Evolutionary conservation across 768 basidiomycete species (phyloP).

Genomic region (Pleurotus platypus): DNA sequence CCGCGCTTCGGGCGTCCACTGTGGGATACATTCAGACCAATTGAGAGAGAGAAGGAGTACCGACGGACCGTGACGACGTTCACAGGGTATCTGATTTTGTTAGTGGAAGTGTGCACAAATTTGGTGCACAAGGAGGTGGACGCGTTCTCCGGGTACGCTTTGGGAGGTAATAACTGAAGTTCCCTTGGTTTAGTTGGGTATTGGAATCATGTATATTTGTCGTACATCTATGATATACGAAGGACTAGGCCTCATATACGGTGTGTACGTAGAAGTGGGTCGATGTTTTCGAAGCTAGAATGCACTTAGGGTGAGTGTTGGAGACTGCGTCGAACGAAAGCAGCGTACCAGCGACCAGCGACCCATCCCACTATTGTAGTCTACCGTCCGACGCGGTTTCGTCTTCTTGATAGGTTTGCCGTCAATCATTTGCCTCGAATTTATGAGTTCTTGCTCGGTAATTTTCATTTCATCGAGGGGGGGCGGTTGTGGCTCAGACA

Average conservation of each 20-base stretch:
- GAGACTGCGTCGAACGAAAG: background rate
- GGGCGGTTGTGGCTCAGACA: slow-evolving; percentile 73
- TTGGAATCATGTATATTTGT: slow-evolving; percentile 8
- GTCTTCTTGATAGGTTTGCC: slow-evolving; percentile 88
- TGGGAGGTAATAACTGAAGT: slow-evolving; percentile 83
- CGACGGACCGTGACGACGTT: slow-evolving; percentile 86
- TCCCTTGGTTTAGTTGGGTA: slow-evolving; percentile 18
- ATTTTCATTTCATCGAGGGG: slow-evolving; percentile 73
- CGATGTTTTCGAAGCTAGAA: slow-evolving; percentile 70
- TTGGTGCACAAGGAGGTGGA: slow-evolving; percentile 95
- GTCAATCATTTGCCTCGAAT: slow-evolving; percentile 66
- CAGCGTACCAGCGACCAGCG: slow-evolving; percentile 79
- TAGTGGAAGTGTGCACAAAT: slow-evolving; percentile 97
- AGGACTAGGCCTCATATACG: slow-evolving; percentile 77
- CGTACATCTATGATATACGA: slow-evolving; percentile 88
- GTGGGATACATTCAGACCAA: slow-evolving; percentile 6
- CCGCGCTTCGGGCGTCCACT: slow-evolving; percentile 98
- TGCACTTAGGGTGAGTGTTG: background rate
- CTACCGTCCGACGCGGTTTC: slow-evolving; percentile 89
- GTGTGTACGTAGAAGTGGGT: slow-evolving; percentile 73
- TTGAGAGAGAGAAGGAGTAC: background rate
- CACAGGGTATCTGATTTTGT: slow-evolving; percentile 97
- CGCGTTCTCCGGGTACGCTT: slow-evolving; percentile 87
- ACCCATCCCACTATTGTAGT: slow-evolving; percentile 87
- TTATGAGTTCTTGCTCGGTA: slow-evolving; percentile 77